Conservation (phyloP, 2,329 filamentous ascomycete genomes). For the Aspergillus arachidicola region DNA sequence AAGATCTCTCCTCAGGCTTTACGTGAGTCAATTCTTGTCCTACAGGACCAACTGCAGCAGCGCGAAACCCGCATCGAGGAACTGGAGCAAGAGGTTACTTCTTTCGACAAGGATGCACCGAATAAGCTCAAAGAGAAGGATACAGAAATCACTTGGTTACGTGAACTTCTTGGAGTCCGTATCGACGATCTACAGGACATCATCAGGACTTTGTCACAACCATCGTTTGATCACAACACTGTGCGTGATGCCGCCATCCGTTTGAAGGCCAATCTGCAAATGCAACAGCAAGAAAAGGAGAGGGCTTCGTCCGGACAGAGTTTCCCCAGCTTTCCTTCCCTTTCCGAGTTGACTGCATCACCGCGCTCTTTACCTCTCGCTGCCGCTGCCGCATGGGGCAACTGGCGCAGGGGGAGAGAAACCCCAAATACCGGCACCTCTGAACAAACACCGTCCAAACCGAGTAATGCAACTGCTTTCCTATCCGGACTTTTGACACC, state of each 20-base stretch:
- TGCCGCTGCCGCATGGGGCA: constrained; percentile 95
- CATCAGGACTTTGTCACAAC: constrained; percentile 74
- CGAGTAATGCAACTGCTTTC: constrained; percentile 60
- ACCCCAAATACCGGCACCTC: constrained; percentile 48
- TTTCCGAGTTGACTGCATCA: constrained; percentile 74
- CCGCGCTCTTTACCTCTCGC: constrained; percentile 78
- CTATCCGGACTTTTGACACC: constrained; percentile 84
- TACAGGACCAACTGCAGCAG: constrained; percentile 95
- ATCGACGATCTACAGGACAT: constrained; percentile 92
- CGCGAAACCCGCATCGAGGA: constrained; percentile 88
- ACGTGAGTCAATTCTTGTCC: constrained; percentile 90
- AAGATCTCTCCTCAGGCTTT: constrained; percentile 94
- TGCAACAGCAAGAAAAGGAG: constrained; percentile 96
- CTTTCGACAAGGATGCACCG: constrained; percentile 74
- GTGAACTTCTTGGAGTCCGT: constrained; percentile 87
- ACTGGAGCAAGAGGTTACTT: constrained; percentile 71
- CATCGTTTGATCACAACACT: constrained; percentile 73
- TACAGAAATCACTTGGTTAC: constrained; percentile 91
- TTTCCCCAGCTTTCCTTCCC: constrained; percentile 75
- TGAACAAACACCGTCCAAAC: constrained; percentile 63
- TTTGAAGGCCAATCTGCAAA: constrained; percentile 90
- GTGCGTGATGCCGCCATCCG: constrained; percentile 91
- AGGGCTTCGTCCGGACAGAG: constrained; percentile 70
- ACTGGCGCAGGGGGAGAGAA: constrained; percentile 76
- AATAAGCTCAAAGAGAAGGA: constrained; percentile 87